Conservation (phyloP, 1,139 yeast genomes). For the Geotrichum macrosporum region DNA sequence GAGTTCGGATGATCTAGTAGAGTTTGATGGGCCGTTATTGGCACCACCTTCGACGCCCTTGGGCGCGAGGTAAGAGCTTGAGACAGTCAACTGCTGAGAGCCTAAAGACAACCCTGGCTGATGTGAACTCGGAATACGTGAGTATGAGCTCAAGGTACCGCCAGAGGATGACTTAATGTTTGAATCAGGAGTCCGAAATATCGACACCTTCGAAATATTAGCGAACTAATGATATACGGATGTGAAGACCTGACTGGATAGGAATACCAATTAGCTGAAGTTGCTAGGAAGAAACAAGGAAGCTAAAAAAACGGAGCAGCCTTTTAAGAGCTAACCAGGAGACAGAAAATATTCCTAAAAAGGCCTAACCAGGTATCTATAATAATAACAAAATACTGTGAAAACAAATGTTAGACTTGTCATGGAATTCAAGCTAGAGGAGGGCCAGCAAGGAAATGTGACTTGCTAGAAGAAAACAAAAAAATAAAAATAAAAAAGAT, state of each 20-base stretch:
- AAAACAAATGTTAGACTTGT: too few species aligned
- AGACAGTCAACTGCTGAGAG: conserved; percentile 15
- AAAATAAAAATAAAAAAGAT: too few species aligned
- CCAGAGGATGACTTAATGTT: conserved; percentile 6
- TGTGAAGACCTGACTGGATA: neutral
- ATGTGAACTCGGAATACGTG: conserved; percentile 11
- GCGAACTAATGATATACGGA: neutral
- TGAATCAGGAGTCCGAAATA: neutral
- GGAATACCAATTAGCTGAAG: neutral
- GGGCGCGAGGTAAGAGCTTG: conserved; percentile 15
- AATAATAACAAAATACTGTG: too few species aligned
- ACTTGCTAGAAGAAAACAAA: too few species aligned
- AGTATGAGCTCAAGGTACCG: conserved; percentile 7
- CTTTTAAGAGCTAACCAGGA: too few species aligned
- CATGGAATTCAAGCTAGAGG: too few species aligned
- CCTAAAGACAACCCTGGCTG: conserved; percentile 18
- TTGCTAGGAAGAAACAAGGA: too few species aligned
- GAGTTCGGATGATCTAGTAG: conserved; percentile 33
- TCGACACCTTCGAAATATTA: conserved; percentile 13
- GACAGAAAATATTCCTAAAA: too few species aligned
- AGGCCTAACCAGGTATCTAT: too few species aligned
- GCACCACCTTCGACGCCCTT: conserved; percentile 19
- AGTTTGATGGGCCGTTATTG: conserved; percentile 11
- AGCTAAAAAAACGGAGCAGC: too few species aligned
- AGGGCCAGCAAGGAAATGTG: too few species aligned